Percentiles rank a stretch among this genome's conserved stretches.
Evolutionary conservation across 225 moss, liverwort and hornwort genomes (phyloP).

Genomic region (Climacium dendroides): DNA sequence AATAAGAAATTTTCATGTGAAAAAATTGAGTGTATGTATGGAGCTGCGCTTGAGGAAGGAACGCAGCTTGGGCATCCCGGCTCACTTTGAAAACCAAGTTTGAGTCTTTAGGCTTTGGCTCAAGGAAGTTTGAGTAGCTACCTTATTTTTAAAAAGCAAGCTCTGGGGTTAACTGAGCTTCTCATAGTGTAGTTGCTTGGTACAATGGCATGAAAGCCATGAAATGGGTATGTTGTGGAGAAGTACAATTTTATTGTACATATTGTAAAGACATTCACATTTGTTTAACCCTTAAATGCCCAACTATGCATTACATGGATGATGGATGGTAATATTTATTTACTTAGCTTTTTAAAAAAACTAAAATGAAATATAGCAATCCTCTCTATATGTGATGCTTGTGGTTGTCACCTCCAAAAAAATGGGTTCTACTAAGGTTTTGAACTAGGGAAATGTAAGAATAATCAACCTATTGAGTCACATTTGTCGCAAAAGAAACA

Average conservation of each 20-base stretch:
- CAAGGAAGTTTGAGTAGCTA: not conserved
- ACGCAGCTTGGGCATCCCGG: not conserved
- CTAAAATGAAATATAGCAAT: not conserved
- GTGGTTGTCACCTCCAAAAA: not conserved
- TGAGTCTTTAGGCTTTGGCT: not conserved
- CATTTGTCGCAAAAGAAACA: not conserved
- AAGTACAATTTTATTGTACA: not conserved
- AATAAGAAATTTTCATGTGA: not conserved
- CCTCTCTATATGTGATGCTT: not conserved
- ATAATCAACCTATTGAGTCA: rapidly evolving
- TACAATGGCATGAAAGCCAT: not conserved
- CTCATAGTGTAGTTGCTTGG: not conserved
- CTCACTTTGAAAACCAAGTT: not conserved
- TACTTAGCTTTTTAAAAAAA: rapidly evolving
- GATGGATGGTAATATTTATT: not conserved
- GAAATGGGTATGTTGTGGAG: not conserved
- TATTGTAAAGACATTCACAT: too few species aligned
- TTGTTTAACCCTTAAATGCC: too few species aligned
- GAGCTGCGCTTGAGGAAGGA: not conserved
- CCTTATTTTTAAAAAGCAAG: not conserved
- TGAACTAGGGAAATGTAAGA: too few species aligned
- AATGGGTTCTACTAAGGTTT: not conserved
- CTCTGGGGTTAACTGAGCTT: too few species aligned
- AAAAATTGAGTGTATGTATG: too few species aligned
- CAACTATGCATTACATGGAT: not conserved